phyloP scores from a whole-genome alignment of 192 early-diverging fungal species.

The Haplosporangium gracile region DNA sequence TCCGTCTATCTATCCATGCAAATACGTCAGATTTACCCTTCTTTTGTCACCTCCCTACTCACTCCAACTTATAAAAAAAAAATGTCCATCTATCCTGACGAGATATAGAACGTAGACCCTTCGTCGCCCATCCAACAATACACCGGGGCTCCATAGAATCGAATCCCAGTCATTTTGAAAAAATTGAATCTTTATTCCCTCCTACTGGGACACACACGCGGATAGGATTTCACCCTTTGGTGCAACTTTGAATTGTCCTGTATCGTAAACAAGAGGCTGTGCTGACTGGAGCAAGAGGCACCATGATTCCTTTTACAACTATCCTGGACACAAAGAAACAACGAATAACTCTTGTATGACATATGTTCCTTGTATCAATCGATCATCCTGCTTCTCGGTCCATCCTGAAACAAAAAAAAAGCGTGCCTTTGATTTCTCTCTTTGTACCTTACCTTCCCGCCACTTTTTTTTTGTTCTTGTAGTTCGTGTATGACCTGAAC shows the following conservation, averaged over 20 bases:
- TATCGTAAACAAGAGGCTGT: not conserved
- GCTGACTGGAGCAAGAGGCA: not conserved
- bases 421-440: not conserved
- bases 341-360: not conserved
- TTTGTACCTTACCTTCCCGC: not conserved
- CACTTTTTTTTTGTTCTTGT: not conserved
- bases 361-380: not conserved
- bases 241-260: not conserved
- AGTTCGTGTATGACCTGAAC: not conserved
- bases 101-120: not conserved
- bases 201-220: not conserved
- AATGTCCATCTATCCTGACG: constrained; percentile 10
- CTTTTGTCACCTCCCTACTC: not conserved
- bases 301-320: not conserved
- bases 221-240: not conserved
- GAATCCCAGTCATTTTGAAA: not conserved
- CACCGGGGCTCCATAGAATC: not conserved
- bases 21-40: not conserved
- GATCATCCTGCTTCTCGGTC: not conserved
- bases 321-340: not conserved
- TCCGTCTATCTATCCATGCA: not conserved
- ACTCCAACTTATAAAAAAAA: not conserved
- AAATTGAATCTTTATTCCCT: constrained; percentile 12
- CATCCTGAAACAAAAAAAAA: not conserved
- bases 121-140: not conserved